Evolutionary conservation across 139 green algal genomes (phyloP).

Genomic region (Trebouxia sp.): DNA sequence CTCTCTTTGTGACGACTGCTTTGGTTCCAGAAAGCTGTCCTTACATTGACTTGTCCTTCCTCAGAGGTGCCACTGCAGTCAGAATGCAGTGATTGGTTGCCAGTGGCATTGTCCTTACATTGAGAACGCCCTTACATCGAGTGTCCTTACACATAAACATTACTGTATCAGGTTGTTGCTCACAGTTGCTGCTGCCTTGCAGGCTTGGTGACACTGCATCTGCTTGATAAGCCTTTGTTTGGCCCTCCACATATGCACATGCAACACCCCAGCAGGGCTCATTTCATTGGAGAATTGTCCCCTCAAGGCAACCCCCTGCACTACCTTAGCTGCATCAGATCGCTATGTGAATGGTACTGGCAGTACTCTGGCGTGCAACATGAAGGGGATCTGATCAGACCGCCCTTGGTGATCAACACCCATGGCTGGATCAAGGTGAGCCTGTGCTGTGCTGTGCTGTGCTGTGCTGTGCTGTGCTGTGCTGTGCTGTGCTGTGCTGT

Average conservation of each 20-base stretch:
- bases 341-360: slow-evolving; percentile 56
- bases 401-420: slow-evolving; percentile 83
- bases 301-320: slow-evolving; percentile 64
- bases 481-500: not conserved
- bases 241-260: slow-evolving; percentile 70
- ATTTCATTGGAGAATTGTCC: slow-evolving; percentile 73
- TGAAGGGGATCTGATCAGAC: slow-evolving; percentile 15
- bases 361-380: not conserved
- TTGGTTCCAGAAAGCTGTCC: too few species aligned
- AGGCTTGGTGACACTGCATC: slow-evolving; percentile 73
- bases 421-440: slow-evolving; percentile 79
- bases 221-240: slow-evolving; percentile 58
- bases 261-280: slow-evolving; percentile 34
- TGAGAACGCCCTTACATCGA: too few species aligned
- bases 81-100: too few species aligned
- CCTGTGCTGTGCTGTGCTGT: not conserved
- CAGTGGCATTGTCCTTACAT: too few species aligned
- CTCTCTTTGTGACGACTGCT: not conserved
- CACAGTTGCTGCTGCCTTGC: not conserved
- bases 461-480: not conserved
- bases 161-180: not conserved
- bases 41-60: too few species aligned
- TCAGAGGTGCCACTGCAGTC: too few species aligned
- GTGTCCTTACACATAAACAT: not conserved
- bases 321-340: slow-evolving; percentile 58